Evolutionary conservation across 2,329 filamentous ascomycete species (phyloP), one percentile per base, ranked within the genome.

Genomic region (Trichoderma koningii): DNA sequence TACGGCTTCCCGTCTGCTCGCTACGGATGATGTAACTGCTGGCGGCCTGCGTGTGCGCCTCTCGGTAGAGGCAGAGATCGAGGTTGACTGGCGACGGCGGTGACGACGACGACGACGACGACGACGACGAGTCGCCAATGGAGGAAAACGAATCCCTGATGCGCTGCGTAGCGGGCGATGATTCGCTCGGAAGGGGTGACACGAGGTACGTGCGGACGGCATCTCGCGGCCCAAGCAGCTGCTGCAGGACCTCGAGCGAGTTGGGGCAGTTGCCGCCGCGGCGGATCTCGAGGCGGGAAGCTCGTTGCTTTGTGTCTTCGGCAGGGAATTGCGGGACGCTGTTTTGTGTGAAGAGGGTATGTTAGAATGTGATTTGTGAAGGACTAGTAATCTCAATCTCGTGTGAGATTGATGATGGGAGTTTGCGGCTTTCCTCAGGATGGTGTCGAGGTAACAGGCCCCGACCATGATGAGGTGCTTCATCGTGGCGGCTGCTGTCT

Each of bases 251-350:
- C 72, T 92, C 83, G 41, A 92, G 82, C 3, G 85, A 85, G 73
- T 93, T 93, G 26, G 87, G 84, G 68, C 87, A 87, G 74, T 93
- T 93, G 38, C 90, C 90, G 60, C 90, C 90, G 28, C 89, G 84
- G 34, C 89, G 85, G 50, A 82, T 82, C 42, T 79, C 76, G 63
- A 89, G 73, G 26, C 73, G 80, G 2, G 84, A 83, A 19, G 90
- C 89, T 38, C 89, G 87, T 47, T 91, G 80, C 75, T 93, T 93
- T 55, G 86, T 83, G 78, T 93, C 90, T 77, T 93, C 89, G 7
- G 76, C 75, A 1, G 89, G 89, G 72, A 86, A 92, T 71, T 85
- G 78, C 3, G 88, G 85, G 41, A 91, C 83, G 67, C 87, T 90
- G 73, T 56, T 64, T 26, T 21, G 45, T 26, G 30, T 26, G 64